A percentile compares a stretch with the other conserved stretches of the same genome.
These are phyloP conservation scores for Eutypa lata DNA, from an alignment of 2,329 filamentous ascomycete genomes.

Conservation along the genomic window DNA sequence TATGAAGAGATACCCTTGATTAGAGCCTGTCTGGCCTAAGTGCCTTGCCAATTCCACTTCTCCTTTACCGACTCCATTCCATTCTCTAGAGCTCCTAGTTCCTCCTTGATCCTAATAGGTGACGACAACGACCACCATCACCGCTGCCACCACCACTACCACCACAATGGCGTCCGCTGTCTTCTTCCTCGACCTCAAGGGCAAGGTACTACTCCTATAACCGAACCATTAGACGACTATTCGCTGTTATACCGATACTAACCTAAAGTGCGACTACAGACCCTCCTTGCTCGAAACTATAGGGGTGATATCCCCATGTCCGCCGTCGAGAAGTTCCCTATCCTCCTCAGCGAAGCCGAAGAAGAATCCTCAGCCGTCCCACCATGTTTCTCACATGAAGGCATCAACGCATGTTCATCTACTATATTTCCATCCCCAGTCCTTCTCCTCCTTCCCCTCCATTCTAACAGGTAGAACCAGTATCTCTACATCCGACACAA, in stretches of 20 bases:
- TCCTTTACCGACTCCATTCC: constrained; percentile 17
- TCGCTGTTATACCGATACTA: neutral
- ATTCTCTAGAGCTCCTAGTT: neutral
- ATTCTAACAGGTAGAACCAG: constrained; percentile 42
- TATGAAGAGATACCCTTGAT: constrained; percentile 7
- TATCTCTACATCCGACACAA: constrained; percentile 99
- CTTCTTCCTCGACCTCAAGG: constrained; percentile 99
- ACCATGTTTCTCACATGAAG: constrained; percentile 96
- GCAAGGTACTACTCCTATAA: constrained; percentile 68
- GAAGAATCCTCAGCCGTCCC: constrained; percentile 97
- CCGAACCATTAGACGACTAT: neutral
- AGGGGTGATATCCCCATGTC: constrained; percentile 99
- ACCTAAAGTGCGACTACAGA: constrained; percentile 50
- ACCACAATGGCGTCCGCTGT: constrained; percentile 89
- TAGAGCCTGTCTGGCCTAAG: constrained; percentile 23
- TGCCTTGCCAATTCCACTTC: constrained; percentile 25
- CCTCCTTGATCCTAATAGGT: constrained; percentile 17
- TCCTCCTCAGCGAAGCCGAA: constrained; percentile 95
- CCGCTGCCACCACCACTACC: too few relatives aligned
- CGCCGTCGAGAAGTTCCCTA: constrained; percentile 94
- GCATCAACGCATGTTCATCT: constrained; percentile 76
- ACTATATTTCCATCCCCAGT: neutral
- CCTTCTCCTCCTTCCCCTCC: neutral
- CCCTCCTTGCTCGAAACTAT: constrained; percentile 97
- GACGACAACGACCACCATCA: too few relatives aligned